Base-by-base conservation (phyloP, 2,329 filamentous ascomycete species). In the Colletotrichum gloeosporioides region DNA sequence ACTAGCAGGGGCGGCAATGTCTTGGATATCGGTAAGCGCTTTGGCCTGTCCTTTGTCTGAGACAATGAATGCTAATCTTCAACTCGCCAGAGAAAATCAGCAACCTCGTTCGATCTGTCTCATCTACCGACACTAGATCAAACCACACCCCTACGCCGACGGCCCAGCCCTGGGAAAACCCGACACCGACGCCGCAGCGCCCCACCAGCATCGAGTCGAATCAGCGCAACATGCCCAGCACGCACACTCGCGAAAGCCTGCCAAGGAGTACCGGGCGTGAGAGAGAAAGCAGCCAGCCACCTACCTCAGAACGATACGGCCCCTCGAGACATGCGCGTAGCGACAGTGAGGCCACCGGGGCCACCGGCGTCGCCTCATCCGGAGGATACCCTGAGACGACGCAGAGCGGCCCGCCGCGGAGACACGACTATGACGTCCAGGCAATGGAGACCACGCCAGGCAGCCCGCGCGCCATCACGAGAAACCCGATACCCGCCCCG, bases 351-450 rank as follows among this genome's bases (percentile, higher is more conserved):
- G 91, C 91, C 2, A 96, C 94, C 4, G 94, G 94, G 78, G 91
- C 91, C 2, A 96, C 94, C 4, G 94, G 94, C 18, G 88, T 91
- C 31, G 89, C 92, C 12, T 97, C 95, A 1, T 96, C 95, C 2
- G 92, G 90, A 27, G 95, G 96, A 62, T 98, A 98, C 82, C 90
- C 93, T 31, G 95, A 96, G 78, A 93, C 93, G 4, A 92, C 92
- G 18, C 92, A 95, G 80, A 93, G 92, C 80, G 91, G 90, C 8
- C 91, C 91, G 49, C 90, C 90, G 55, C 92, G 96, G 80, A 93
- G 94, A 71, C 96, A 98, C 82, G 96, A 99, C 83, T 99, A 98
- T 82, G 97, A 99, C 82, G 92, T 98, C 18, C 96, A 99, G 84
- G 96, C 96, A 5, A 98, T 98, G 95, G 96, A 98, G 84, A 95